Evolutionary conservation across 208 protist genomes (phyloP), one percentile per base, ranked within the genome.

Genomic region (Endotrypanum monterogeii): DNA sequence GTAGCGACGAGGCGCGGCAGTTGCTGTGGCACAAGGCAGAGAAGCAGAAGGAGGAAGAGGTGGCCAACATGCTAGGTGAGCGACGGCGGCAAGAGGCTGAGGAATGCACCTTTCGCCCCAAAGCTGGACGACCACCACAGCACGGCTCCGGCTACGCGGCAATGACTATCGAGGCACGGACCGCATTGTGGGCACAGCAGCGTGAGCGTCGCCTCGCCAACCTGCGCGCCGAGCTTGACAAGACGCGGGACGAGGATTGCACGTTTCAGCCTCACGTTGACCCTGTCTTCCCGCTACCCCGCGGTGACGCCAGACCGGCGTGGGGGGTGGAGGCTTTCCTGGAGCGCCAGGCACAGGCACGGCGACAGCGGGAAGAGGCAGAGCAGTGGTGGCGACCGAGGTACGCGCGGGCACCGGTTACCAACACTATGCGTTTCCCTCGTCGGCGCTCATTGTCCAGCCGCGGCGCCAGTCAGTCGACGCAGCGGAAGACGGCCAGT

Each of bases 41-140:
- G 67, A 74, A 80, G 63, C 84, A 82, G 18, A 84, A 71, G 30
- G 82, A 84, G 58, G 83, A 82, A 18, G 84, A 85, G 50, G 52
- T 85, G 39, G 54, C 62, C 25, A 74, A 66, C 48, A 9, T 76
- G 20, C 82, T 75, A 9, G 82, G 54, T 14, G 37, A 84, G 82
- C 57, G 73, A 35, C 76, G 67, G 37, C 30, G 28, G n/a, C 69
- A 82, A 62, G 83, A 86, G 68, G 70, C 83, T 44, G 70, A 50
- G 44, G 89, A 83, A 70, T 94, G 89, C 78, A 92, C 87, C 50
- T 94, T 94, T 77, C 76, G 76, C 20, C 89, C 89, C 2, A 83
- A 78, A 61, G 74, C 88, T 6, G 87, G 86, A n/a, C 80, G 89
- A 0, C 77, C 86, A 8, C 86, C 87, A 7, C 78, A 76, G 48